Evolutionary conservation across 305 asterid species (phyloP), one percentile per base, ranked within the genome.

Genomic region (Fraxinus angustifolia): DNA sequence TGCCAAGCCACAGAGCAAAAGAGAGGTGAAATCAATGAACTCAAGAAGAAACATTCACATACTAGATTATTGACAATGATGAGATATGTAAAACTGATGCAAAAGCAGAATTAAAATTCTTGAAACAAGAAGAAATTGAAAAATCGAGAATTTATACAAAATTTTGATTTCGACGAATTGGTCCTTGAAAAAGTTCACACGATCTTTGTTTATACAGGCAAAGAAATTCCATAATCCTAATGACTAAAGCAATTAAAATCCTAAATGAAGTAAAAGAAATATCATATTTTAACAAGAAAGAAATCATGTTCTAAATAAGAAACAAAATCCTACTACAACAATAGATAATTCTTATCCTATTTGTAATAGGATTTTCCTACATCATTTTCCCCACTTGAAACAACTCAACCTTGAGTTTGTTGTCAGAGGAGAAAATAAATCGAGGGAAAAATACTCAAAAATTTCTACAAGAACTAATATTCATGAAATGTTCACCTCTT

Each of bases 1-100:
- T 96, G 95, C 88, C 65, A 83, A 73, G 81, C 45, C 78, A 74
- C 42, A 81, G 42, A 77, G 70, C n/a, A 38, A 23, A 76, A 68
- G 70, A 78, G 86, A 70, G 85, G 82, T 82, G 40, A 81, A 75
- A 81, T 83, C 72, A 77, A 76, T 60, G 75, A 77, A 72, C 50
- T 76, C 82, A 79, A 26, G 30, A 79, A 82, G 60, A 79, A 79
- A 72, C 62, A 11, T 28, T 28, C 45, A 26, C 60, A 58, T 50
- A 21, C 30, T 21, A 35, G 50, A 45, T 73, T 72, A 76, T 74
- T 80, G 79, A 78, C 73, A 56, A 30, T 11, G 73, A 67, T 28
- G 26, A 67, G 35, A 65, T 26, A 1, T 65, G 11, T 65, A 2
- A 23, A 65, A 26, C 28, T 48, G 17, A 4, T 14, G 67, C 28